Conservation (phyloP, 345 rosid species). For the Combretum micranthum region DNA sequence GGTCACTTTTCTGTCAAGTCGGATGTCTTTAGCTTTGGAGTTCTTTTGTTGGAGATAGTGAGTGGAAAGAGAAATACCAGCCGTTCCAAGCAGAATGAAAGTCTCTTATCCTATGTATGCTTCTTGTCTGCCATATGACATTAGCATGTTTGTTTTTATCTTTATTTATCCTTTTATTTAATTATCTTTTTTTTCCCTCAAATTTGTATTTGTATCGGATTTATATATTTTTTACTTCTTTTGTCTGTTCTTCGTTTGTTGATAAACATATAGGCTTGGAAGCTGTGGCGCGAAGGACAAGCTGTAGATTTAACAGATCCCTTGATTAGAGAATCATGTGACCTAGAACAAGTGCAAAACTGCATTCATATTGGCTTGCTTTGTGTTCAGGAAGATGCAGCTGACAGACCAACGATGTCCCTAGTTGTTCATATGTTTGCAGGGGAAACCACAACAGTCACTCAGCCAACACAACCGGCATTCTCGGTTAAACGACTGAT, state of each 20-base stretch:
- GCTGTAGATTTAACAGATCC: slow-evolving; percentile 30
- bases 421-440: slow-evolving; percentile 38
- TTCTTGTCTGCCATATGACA: neutral
- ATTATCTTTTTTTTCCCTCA: neutral
- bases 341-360: slow-evolving; percentile 21
- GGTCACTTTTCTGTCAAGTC: slow-evolving; percentile 41
- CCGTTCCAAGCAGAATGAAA: neutral
- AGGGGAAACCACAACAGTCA: slow-evolving; percentile 27
- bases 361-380: slow-evolving; percentile 39
- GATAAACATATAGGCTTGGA: slow-evolving; percentile 34
- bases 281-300: slow-evolving; percentile 27
- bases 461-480: slow-evolving; percentile 23
- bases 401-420: slow-evolving; percentile 39
- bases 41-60: slow-evolving; percentile 33
- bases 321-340: slow-evolving; percentile 10
- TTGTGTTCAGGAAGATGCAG: slow-evolving; percentile 41
- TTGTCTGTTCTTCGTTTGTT: neutral
- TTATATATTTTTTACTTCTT: no score
- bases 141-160: neutral
- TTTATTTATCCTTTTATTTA: neutral
- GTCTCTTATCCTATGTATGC: slow-evolving; percentile 2
- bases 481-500: neutral
- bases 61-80: slow-evolving; percentile 28
- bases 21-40: slow-evolving; percentile 43
- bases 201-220: neutral